These are phyloP conservation scores for Fusarium fracticaudum DNA, from an alignment of 2,329 filamentous ascomycete species.

Conservation along the genomic window DNA sequence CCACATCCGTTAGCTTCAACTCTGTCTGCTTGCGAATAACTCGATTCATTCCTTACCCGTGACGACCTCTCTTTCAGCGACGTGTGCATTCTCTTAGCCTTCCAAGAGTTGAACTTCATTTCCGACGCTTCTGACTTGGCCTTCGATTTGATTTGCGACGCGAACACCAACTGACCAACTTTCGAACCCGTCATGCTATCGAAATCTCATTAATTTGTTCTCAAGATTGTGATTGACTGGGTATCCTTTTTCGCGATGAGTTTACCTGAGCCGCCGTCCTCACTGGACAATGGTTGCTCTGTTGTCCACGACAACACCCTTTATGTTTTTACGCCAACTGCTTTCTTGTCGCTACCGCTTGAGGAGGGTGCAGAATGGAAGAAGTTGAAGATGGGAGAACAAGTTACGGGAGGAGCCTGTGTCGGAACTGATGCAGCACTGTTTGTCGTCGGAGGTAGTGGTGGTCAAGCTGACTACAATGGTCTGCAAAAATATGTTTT, in stretches of 20 bases:
- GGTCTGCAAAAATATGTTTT: constrained; percentile 78
- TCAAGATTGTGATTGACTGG: constrained; percentile 22
- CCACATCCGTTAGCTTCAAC: constrained; percentile 31
- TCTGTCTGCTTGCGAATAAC: constrained; percentile 31
- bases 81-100: constrained; percentile 1
- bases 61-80: constrained; percentile 24
- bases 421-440: constrained; percentile 77
- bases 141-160: constrained; percentile 23
- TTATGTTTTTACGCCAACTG: constrained; percentile 80
- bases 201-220: constrained; percentile 23
- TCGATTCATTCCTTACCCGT: constrained; percentile 25
- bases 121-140: constrained; percentile 10
- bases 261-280: constrained; percentile 73
- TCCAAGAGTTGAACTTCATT: constrained; percentile 8
- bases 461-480: constrained; percentile 64
- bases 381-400: constrained; percentile 69
- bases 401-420: constrained; percentile 80
- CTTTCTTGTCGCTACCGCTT: constrained; percentile 79
- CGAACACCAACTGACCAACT: constrained; percentile 15
- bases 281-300: constrained; percentile 82
- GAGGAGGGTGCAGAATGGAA: constrained; percentile 77
- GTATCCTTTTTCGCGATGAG: constrained; percentile 64
- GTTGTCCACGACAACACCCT: constrained; percentile 82
- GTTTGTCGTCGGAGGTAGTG: constrained; percentile 82
- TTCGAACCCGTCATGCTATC: constrained; percentile 41